Percentiles rank a stretch among this genome's conserved stretches.
Conservation (phyloP, 2,329 filamentous ascomycete species). For the Colletotrichum filicis region DNA sequence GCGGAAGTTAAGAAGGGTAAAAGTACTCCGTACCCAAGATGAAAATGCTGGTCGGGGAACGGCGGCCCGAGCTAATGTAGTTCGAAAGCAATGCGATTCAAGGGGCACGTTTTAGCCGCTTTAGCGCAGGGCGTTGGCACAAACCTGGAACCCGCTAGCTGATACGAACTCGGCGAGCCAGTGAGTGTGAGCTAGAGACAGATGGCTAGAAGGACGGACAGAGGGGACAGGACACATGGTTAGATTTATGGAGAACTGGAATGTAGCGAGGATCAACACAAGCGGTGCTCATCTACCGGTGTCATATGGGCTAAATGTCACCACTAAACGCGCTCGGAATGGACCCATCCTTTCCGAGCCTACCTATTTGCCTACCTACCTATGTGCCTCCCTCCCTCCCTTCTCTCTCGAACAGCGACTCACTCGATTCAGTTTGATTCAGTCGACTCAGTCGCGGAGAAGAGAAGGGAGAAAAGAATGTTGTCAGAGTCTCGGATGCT, state of each 20-base stretch:
- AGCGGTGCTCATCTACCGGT: neutral
- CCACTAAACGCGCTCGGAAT: neutral
- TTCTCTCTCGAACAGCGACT: neutral
- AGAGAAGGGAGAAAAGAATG: neutral
- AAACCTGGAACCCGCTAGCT: slow-evolving; percentile 25
- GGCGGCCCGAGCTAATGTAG: neutral
- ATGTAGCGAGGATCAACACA: neutral
- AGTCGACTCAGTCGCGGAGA: neutral
- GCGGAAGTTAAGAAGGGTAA: neutral
- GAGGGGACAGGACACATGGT: slow-evolving; percentile 4
- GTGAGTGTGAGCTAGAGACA: neutral
- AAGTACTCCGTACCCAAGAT: neutral
- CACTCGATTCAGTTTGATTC: neutral
- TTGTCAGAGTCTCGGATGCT: neutral
- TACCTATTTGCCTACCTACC: neutral
- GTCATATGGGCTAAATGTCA: neutral
- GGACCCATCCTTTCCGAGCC: neutral
- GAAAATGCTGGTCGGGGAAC: neutral
- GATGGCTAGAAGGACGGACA: neutral
- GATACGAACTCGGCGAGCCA: slow-evolving; percentile 18
- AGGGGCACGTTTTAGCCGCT: slow-evolving; percentile 5
- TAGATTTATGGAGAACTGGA: neutral
- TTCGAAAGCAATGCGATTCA: neutral
- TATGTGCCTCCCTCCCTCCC: neutral
- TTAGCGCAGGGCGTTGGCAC: slow-evolving; percentile 19